A percentile compares a stretch with the other conserved stretches of the same genome.
Evolutionary conservation across 192 early-diverging fungal genomes (phyloP).

Genomic region (Backusella macrospora): DNA sequence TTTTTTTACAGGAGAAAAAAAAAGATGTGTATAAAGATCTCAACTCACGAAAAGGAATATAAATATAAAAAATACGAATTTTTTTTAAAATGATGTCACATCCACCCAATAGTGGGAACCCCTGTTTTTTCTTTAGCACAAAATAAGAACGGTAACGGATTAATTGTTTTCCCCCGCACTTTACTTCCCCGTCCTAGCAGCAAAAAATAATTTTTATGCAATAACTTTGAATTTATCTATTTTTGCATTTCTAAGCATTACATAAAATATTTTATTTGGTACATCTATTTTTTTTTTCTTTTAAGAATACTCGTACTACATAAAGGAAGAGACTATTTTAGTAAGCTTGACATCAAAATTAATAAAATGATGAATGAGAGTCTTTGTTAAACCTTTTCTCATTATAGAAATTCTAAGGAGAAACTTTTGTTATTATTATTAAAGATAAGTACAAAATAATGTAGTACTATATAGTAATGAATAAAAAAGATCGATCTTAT

Average conservation of each 20-base stretch:
- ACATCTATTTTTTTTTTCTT: too few relatives aligned
- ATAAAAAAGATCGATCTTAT: slow-evolving; percentile 1
- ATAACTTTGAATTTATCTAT: background rate
- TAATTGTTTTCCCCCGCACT: background rate
- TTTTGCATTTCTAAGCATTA: background rate
- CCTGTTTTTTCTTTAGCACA: background rate
- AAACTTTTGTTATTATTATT: background rate
- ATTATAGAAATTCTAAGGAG: background rate
- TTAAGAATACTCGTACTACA: too few relatives aligned
- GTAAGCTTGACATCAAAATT: too few relatives aligned
- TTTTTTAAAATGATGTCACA: background rate
- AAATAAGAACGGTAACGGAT: background rate
- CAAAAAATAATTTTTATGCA: background rate
- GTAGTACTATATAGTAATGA: background rate
- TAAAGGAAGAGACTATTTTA: too few relatives aligned
- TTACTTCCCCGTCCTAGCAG: background rate
- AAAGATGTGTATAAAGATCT: background rate
- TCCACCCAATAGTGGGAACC: background rate
- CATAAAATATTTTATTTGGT: background rate
- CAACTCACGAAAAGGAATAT: background rate
- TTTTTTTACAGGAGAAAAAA: background rate
- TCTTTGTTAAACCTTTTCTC: background rate
- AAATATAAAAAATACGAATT: background rate
- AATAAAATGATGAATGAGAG: background rate
- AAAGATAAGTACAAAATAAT: background rate